Percentiles rank a stretch among this genome's conserved stretches.
Conservation (phyloP, 768 basidiomycete genomes). For the Coprinopsis cinerea region DNA sequence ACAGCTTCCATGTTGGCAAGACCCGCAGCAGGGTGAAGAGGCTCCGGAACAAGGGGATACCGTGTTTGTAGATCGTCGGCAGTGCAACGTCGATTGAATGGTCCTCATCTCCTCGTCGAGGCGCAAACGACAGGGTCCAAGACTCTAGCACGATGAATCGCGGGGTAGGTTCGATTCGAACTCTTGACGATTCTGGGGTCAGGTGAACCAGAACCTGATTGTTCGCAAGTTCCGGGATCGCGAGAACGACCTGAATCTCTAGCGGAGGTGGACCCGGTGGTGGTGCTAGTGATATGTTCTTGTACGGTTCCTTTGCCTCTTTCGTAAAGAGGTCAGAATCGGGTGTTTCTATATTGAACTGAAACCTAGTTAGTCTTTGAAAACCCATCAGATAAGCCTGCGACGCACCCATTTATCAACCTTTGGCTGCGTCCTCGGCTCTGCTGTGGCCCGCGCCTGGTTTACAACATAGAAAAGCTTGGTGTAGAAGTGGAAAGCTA, state of each 20-base stretch:
- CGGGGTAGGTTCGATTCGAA: conserved; percentile 65
- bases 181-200: conserved; percentile 51
- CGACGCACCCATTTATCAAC: conserved; percentile 76
- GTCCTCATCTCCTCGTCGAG: conserved; percentile 5
- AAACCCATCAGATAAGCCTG: neutral
- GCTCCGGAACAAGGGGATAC: conserved; percentile 77
- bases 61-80: conserved; percentile 76
- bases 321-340: conserved; percentile 14
- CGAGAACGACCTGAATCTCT: conserved; percentile 53
- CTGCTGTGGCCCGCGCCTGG: conserved; percentile 62
- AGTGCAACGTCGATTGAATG: conserved; percentile 45
- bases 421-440: conserved; percentile 38
- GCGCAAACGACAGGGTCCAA: conserved; percentile 10
- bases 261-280: conserved; percentile 40
- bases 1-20: conserved; percentile 72
- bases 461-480: conserved; percentile 75
- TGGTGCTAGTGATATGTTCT: conserved; percentile 31
- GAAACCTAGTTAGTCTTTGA: neutral
- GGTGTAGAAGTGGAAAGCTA: conserved; percentile 76
- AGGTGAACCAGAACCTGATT: conserved; percentile 72
- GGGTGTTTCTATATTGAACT: conserved; percentile 16
- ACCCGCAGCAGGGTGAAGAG: conserved; percentile 67
- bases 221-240: conserved; percentile 59
- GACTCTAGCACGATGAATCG: conserved; percentile 37
- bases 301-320: conserved; percentile 13